phyloP scores from a whole-genome alignment of 768 basidiomycete genomes.

The Gyrodon lividus region DNA sequence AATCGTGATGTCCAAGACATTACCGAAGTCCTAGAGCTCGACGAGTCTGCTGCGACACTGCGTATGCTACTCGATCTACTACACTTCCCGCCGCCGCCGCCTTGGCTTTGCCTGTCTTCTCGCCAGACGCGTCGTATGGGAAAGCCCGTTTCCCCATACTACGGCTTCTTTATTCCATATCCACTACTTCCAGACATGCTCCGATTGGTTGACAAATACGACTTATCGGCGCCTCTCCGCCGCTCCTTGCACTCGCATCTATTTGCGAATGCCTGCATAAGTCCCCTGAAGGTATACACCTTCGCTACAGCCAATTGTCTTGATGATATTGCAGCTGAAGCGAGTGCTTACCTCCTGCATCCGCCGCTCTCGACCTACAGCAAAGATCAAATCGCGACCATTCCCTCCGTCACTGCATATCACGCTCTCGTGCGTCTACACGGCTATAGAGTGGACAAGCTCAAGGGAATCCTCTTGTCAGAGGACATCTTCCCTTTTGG shows the following conservation, averaged over 20 bases:
- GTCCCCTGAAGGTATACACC: slow-evolving; percentile 62
- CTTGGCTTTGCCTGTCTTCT: slow-evolving; percentile 32
- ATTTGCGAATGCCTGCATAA: slow-evolving; percentile 45
- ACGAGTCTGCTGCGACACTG: slow-evolving; percentile 51
- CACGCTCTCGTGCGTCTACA: slow-evolving; percentile 64
- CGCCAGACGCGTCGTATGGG: slow-evolving; percentile 28
- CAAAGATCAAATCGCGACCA: slow-evolving; percentile 46
- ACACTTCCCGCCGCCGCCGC: slow-evolving; percentile 52
- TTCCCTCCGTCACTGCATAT: slow-evolving; percentile 61
- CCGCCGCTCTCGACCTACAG: slow-evolving; percentile 57
- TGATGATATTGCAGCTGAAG: slow-evolving; percentile 49
- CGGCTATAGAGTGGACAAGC: slow-evolving; percentile 48
- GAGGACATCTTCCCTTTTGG: slow-evolving; percentile 75
- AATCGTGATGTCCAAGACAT: slow-evolving; percentile 19
- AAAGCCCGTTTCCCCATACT: slow-evolving; percentile 31
- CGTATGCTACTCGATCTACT: slow-evolving; percentile 54
- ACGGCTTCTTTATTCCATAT: slow-evolving; percentile 55
- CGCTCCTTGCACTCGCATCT: slow-evolving; percentile 51
- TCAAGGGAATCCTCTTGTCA: slow-evolving; percentile 50
- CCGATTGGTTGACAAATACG: slow-evolving; percentile 65
- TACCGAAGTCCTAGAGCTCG: slow-evolving; percentile 46
- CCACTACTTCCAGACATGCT: slow-evolving; percentile 61
- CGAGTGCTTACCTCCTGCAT: slow-evolving; percentile 55
- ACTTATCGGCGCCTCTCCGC: slow-evolving; percentile 45
- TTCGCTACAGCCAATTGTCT: slow-evolving; percentile 47